Conservation (phyloP, 2,329 filamentous ascomycete species). For the Claviceps citrina region DNA sequence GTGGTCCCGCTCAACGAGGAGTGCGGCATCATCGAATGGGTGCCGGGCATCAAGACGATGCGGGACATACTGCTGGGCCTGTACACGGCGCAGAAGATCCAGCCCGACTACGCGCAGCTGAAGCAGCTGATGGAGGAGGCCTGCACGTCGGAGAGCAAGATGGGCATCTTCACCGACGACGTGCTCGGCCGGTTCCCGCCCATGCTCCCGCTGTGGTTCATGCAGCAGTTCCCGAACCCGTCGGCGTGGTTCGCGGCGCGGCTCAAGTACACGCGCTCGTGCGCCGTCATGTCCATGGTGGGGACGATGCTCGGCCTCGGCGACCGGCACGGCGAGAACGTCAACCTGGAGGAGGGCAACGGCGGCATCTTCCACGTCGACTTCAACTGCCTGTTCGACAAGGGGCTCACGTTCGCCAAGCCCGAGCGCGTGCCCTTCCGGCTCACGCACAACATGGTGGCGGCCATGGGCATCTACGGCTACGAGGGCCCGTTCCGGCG, state of each 20-base stretch:
- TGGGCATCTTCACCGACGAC: conserved; percentile 54
- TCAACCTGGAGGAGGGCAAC: conserved; percentile 83
- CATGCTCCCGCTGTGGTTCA: conserved; percentile 86
- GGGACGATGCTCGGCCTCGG: conserved; percentile 87
- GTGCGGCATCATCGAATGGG: conserved; percentile 96
- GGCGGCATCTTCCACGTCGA: conserved; percentile 95
- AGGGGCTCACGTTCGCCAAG: conserved; percentile 86
- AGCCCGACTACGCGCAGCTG: conserved; percentile 54
- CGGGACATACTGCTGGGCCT: conserved; percentile 74
- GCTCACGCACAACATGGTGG: conserved; percentile 94
- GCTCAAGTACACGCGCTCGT: conserved; percentile 79
- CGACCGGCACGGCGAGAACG: conserved; percentile 93
- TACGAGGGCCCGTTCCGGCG: conserved; percentile 87
- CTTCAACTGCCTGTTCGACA: conserved; percentile 99
- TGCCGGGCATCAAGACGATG: conserved; percentile 86
- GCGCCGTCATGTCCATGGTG: conserved; percentile 98
- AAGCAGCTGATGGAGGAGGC: conserved; percentile 49
- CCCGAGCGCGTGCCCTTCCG: conserved; percentile 92
- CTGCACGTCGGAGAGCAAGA: conserved; percentile 39
- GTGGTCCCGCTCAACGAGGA: conserved; percentile 96
- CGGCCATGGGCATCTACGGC: conserved; percentile 89
- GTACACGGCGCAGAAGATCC: conserved; percentile 60
- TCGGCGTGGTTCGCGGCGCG: conserved; percentile 83
- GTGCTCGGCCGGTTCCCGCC: conserved; percentile 57
- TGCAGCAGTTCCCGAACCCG: conserved; percentile 85